Evolutionary conservation across 2,329 filamentous ascomycete species (phyloP).

Genomic region (Aspergillus proliferans): DNA sequence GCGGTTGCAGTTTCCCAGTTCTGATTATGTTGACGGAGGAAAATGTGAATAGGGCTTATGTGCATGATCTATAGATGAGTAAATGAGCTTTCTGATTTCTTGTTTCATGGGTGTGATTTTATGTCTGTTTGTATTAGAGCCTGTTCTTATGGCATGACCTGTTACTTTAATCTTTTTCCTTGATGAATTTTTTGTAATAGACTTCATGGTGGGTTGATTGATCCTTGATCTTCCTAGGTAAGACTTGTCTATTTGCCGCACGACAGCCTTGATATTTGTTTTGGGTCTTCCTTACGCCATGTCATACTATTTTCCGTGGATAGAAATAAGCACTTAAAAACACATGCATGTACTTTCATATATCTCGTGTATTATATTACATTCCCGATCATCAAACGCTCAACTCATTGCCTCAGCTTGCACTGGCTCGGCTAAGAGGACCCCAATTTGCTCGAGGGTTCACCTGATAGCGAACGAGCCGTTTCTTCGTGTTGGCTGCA

Average conservation of each 20-base stretch:
- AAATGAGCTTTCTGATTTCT: not conserved
- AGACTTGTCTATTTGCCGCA: too few relatives aligned
- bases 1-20: constrained; percentile 85
- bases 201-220: too few relatives aligned
- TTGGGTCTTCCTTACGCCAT: too few relatives aligned
- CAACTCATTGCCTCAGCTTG: not conserved
- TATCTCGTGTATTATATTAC: not conserved
- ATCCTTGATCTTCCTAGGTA: too few relatives aligned
- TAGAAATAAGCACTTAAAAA: too few relatives aligned
- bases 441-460: constrained; percentile 95
- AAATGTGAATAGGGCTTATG: not conserved
- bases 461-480: constrained; percentile 76
- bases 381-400: not conserved
- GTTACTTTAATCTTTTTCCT: too few relatives aligned
- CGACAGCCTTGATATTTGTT: too few relatives aligned
- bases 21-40: constrained; percentile 28
- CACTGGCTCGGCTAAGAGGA: constrained; percentile 56
- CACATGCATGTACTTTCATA: not conserved
- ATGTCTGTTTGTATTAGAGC: constrained; percentile 1
- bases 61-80: not conserved
- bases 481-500: constrained; percentile 49
- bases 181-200: too few relatives aligned
- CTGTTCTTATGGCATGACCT: too few relatives aligned
- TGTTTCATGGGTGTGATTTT: constrained; percentile 1
- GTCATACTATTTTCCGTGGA: too few relatives aligned